Evolutionary conservation across 306 rosid species (phyloP).

Genomic region (Vicia villosa): DNA sequence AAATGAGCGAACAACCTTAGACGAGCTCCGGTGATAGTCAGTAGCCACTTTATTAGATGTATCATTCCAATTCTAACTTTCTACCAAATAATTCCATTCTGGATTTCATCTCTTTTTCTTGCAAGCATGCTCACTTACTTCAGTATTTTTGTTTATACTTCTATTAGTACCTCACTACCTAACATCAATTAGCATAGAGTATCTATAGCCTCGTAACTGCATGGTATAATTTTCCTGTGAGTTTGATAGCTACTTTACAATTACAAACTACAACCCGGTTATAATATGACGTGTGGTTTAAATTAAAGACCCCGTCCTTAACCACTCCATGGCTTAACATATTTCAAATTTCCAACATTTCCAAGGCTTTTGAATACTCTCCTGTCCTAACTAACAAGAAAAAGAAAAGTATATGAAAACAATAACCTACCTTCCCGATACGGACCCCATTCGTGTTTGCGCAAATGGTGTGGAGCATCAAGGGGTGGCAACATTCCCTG

Average conservation of each 20-base stretch:
- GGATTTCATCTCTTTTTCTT: neutral
- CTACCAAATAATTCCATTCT: neutral
- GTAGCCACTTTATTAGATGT: neutral
- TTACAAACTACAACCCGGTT: neutral
- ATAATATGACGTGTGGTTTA: neutral
- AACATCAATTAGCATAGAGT: neutral
- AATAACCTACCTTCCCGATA: constrained; percentile 74
- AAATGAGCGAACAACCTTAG: neutral
- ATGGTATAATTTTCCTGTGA: neutral
- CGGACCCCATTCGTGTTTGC: constrained; percentile 91
- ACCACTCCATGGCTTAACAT: constrained; percentile 1
- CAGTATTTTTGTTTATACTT: neutral
- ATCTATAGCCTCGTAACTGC: neutral
- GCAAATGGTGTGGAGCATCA: constrained; percentile 97
- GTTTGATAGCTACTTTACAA: neutral
- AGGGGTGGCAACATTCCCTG: constrained; percentile 97
- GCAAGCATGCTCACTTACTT: constrained; percentile 1
- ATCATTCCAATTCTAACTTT: neutral
- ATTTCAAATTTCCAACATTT: constrained; percentile 30
- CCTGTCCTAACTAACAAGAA: constrained; percentile 1
- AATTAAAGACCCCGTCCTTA: neutral
- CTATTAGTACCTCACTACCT: neutral
- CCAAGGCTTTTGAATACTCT: neutral
- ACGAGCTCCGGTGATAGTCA: neutral
- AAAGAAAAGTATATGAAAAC: neutral